Evolutionary conservation across 192 early-diverging fungal species (phyloP).

Genomic region (Coemansia javaensis): DNA sequence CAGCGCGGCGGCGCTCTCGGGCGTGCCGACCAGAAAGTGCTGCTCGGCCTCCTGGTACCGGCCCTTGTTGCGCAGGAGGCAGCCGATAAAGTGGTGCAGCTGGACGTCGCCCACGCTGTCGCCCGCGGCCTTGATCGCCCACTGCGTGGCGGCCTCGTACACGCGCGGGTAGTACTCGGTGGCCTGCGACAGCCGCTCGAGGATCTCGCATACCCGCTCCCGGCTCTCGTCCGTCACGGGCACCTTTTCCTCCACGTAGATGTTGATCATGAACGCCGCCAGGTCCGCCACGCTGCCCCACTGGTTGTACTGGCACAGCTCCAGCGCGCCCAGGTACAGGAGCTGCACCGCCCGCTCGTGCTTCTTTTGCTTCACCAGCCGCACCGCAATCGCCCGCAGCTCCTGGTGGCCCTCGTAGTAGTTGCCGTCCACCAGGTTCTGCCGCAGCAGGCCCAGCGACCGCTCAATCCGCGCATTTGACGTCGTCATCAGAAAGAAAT

Average conservation of each 20-base stretch:
- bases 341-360: slow-evolving; percentile 69
- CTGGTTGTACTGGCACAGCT: slow-evolving; percentile 76
- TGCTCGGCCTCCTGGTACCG: slow-evolving; percentile 76
- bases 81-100: slow-evolving; percentile 44
- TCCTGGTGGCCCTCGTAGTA: slow-evolving; percentile 98
- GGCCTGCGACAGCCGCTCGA: slow-evolving; percentile 56
- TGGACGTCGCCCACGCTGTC: slow-evolving; percentile 34
- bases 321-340: slow-evolving; percentile 71
- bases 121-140: slow-evolving; percentile 26
- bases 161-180: slow-evolving; percentile 47
- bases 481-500: slow-evolving; percentile 9
- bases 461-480: slow-evolving; percentile 44
- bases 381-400: slow-evolving; percentile 88
- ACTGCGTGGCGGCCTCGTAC: slow-evolving; percentile 46
- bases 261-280: slow-evolving; percentile 72
- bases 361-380: slow-evolving; percentile 86
- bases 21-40: slow-evolving; percentile 80
- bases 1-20: slow-evolving; percentile 69
- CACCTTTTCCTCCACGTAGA: slow-evolving; percentile 65
- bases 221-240: slow-evolving; percentile 66
- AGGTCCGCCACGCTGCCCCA: slow-evolving; percentile 79
- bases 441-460: slow-evolving; percentile 56
- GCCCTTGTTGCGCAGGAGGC: slow-evolving; percentile 54
- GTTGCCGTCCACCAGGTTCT: slow-evolving; percentile 74
- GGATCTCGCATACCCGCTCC: slow-evolving; percentile 61